Percentiles rank a stretch among this genome's conserved stretches.
Conservation (phyloP, 2,329 filamentous ascomycete species). For the Xylariaceae sp. region DNA sequence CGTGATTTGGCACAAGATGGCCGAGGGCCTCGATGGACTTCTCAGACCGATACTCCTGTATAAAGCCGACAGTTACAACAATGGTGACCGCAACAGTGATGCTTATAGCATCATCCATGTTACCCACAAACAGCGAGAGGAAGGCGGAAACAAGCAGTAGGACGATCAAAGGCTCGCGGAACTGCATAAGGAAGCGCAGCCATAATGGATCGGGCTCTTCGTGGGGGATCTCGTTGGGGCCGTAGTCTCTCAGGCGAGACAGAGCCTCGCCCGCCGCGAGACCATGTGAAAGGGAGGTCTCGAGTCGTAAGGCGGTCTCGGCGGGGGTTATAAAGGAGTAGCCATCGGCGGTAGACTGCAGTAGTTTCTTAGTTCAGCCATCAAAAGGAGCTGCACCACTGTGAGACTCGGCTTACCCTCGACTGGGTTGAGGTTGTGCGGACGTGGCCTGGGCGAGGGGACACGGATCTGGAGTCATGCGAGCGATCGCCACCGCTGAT, state of each 20-base stretch:
- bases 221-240: constrained; percentile 90
- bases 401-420: constrained; percentile 36
- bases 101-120: constrained; percentile 90
- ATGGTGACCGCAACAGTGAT: constrained; percentile 96
- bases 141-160: constrained; percentile 85
- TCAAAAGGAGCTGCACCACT: neutral
- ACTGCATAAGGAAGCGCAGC: constrained; percentile 93
- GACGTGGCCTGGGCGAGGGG: constrained; percentile 34
- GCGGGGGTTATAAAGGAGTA: constrained; percentile 67
- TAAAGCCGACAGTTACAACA: constrained; percentile 91
- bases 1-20: constrained; percentile 89
- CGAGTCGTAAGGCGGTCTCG: constrained; percentile 72
- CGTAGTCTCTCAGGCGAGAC: constrained; percentile 72
- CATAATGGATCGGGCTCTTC: constrained; percentile 92
- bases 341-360: constrained; percentile 53
- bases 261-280: constrained; percentile 78
- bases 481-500: constrained; percentile 30
- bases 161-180: constrained; percentile 91
- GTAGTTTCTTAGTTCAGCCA: constrained; percentile 3
- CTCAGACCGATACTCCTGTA: constrained; percentile 96
- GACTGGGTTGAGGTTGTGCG: constrained; percentile 54
- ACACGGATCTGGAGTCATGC: constrained; percentile 31
- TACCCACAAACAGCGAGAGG: constrained; percentile 86
- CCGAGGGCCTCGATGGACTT: constrained; percentile 95
- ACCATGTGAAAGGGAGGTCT: constrained; percentile 79